Evolutionary conservation across 73 alveolate genomes (phyloP).

Genomic region (Tetrahymena elliotti): DNA sequence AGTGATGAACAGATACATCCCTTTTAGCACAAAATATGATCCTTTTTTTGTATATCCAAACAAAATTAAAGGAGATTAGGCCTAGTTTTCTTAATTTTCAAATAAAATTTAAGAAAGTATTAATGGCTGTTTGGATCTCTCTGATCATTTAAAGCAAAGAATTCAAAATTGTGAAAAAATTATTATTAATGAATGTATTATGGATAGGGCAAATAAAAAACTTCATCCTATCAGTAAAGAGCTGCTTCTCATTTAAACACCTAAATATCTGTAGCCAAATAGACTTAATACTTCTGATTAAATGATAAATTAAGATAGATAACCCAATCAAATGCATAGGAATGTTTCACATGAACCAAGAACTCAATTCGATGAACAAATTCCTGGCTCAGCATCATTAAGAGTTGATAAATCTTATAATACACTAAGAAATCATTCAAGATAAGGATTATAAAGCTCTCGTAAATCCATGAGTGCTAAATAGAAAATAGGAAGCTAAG

Average conservation of each 20-base stretch:
- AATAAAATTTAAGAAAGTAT: background rate
- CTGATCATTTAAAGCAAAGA: background rate
- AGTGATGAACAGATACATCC: background rate
- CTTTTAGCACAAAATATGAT: background rate
- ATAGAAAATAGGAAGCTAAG: background rate
- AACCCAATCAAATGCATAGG: background rate
- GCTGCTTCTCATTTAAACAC: background rate
- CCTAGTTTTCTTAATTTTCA: background rate
- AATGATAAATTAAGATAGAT: background rate
- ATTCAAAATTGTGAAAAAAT: background rate
- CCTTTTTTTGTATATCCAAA: background rate
- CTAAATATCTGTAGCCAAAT: background rate
- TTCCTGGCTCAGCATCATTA: background rate
- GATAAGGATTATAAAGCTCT: background rate
- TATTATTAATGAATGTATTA: background rate
- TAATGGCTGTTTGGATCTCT: background rate
- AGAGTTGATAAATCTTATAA: background rate
- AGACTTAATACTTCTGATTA: background rate
- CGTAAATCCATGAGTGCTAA: background rate
- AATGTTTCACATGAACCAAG: background rate
- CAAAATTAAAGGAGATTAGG: background rate
- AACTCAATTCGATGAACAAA: background rate
- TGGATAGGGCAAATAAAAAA: background rate
- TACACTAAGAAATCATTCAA: background rate
- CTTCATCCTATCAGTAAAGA: background rate